Conservation (phyloP, 441 rosid genomes). For the Biscutella laevigata region DNA sequence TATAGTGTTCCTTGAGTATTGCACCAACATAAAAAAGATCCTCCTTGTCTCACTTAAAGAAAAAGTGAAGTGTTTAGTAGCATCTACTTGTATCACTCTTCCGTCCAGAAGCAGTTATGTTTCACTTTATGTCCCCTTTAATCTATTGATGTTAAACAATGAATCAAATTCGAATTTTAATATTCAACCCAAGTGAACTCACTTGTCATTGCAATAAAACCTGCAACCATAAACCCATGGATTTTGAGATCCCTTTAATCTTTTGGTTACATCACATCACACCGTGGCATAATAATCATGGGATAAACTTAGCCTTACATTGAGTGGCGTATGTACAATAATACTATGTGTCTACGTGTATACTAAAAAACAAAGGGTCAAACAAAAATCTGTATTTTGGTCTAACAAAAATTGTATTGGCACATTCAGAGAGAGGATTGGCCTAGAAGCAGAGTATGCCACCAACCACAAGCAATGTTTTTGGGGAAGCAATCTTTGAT, state of each 20-base stretch:
- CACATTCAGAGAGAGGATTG: slow-evolving; percentile 47
- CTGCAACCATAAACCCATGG: background rate
- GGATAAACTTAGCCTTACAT: no score
- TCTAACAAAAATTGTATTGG: slow-evolving; percentile 21
- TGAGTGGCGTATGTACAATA: no score
- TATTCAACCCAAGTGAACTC: background rate
- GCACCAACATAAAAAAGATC: slow-evolving; percentile 14
- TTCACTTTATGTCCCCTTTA: no score
- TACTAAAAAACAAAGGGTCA: no score
- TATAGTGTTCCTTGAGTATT: slow-evolving; percentile 14
- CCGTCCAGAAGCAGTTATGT: background rate
- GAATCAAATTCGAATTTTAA: background rate
- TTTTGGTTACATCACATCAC: no score
- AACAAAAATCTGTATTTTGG: background rate
- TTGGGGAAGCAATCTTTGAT: slow-evolving; percentile 51
- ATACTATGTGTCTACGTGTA: no score
- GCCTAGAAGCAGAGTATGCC: slow-evolving; percentile 86
- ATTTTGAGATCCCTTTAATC: no score
- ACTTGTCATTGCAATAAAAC: background rate
- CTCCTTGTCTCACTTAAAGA: no score
- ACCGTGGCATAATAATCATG: no score
- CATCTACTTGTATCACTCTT: background rate
- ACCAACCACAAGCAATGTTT: slow-evolving; percentile 89
- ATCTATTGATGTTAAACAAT: background rate
- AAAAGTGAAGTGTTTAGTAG: slow-evolving; percentile 11